Conservation (phyloP, 768 basidiomycete species). For the Lactarius psammicola region DNA sequence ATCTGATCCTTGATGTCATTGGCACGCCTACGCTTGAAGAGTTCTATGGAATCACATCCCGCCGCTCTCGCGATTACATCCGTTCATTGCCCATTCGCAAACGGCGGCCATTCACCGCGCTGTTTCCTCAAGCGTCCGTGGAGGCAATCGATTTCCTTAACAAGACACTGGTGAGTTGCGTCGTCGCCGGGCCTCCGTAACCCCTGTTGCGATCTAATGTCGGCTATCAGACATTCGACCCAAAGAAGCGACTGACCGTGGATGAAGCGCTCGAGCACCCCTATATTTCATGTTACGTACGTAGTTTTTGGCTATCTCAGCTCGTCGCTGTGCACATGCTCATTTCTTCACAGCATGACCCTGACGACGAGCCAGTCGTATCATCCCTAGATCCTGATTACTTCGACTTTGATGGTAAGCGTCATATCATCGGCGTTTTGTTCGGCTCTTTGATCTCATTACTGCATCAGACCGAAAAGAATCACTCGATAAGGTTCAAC, state of each 20-base stretch:
- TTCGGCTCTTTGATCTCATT: conserved; percentile 8
- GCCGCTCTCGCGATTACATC: conserved; percentile 84
- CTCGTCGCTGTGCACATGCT: background rate
- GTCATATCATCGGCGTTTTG: conserved; percentile 1
- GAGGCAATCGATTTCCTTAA: conserved; percentile 71
- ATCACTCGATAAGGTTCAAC: conserved; percentile 69
- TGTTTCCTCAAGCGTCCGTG: conserved; percentile 76
- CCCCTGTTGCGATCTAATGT: conserved; percentile 2
- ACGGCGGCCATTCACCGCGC: conserved; percentile 59
- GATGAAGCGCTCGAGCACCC: conserved; percentile 82
- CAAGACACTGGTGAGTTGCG: conserved; percentile 56
- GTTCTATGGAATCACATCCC: conserved; percentile 85
- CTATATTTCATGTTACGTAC: conserved; percentile 73
- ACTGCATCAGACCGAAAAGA: conserved; percentile 59
- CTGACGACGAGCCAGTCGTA: conserved; percentile 86
- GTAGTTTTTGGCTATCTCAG: conserved; percentile 30
- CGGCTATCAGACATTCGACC: conserved; percentile 71
- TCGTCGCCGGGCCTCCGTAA: conserved; percentile 21
- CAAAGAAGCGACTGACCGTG: conserved; percentile 79
- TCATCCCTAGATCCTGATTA: conserved; percentile 77
- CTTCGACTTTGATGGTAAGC: conserved; percentile 86
- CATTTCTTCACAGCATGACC: conserved; percentile 59
- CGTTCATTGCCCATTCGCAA: conserved; percentile 83
- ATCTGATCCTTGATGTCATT: conserved; percentile 85
- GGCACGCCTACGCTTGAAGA: conserved; percentile 88